A percentile compares a stretch with the other conserved stretches of the same genome.
Conservation (phyloP, 202 grass and related monocot genomes). For the Sporobolus alterniflorus region DNA sequence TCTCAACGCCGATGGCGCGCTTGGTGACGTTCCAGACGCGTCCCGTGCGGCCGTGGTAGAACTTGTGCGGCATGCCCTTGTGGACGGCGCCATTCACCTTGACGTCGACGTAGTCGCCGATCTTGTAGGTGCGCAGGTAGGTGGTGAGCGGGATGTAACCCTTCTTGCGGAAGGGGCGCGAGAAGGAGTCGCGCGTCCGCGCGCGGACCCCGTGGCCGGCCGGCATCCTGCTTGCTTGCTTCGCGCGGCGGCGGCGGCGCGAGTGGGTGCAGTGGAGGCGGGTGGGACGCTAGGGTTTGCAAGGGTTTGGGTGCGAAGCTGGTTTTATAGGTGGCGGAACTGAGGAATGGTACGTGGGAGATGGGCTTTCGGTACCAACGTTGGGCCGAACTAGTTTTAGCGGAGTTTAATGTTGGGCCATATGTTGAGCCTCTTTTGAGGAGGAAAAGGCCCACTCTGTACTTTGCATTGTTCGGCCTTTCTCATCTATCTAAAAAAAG, state of each 20-base stretch:
- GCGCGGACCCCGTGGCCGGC: conserved; percentile 82
- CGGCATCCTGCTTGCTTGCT: conserved; percentile 68
- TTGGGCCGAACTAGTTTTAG: neutral
- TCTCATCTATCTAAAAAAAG: no score
- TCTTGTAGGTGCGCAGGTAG: conserved; percentile 89
- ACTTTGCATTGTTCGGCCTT: no score
- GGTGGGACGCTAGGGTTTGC: conserved; percentile 36
- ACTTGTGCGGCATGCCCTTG: conserved; percentile 96
- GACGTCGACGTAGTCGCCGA: conserved; percentile 80
- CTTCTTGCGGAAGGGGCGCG: conserved; percentile 87
- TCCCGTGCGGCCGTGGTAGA: conserved; percentile 93
- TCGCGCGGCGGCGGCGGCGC: neutral
- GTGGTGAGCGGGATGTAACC: conserved; percentile 89
- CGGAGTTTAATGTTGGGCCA: neutral
- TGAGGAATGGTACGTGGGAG: neutral
- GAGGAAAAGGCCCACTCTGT: neutral
- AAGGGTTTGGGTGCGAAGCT: neutral
- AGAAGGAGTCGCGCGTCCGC: conserved; percentile 82
- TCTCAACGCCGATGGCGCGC: conserved; percentile 91
- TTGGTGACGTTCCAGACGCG: conserved; percentile 94
- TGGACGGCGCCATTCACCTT: conserved; percentile 93
- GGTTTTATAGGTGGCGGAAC: conserved; percentile 15
- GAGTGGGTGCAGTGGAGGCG: neutral
- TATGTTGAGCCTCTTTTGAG: neutral
- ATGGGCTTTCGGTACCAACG: no score